A percentile compares a stretch with the other conserved stretches of the same genome.
Evolutionary conservation across 257 asterid species (phyloP).

Genomic region (Asclepias syriaca): DNA sequence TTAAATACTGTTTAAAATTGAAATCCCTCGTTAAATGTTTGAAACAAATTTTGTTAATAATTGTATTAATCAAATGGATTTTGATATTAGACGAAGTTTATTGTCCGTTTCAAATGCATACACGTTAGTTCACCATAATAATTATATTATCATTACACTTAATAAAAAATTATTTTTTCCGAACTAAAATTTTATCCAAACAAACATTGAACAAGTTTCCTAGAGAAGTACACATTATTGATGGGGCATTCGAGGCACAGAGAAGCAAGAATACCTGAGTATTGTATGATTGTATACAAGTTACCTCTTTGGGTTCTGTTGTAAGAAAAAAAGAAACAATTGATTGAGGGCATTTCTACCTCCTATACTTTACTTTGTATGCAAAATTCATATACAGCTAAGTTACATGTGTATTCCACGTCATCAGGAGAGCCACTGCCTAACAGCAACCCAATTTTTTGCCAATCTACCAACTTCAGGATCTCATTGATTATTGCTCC

Average conservation of each 20-base stretch:
- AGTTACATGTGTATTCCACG: not conserved
- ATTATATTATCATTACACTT: no score
- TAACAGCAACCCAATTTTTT: not conserved
- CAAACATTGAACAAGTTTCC: no score
- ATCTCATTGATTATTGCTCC: not conserved
- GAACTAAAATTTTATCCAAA: no score
- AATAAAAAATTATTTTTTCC: no score
- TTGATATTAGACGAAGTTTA: no score
- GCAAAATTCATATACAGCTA: conserved; percentile 8
- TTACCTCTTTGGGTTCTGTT: not conserved
- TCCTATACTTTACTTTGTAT: not conserved
- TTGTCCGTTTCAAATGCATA: no score
- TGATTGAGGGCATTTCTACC: not conserved
- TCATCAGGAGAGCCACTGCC: not conserved
- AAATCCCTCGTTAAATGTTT: no score
- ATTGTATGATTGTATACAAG: not conserved
- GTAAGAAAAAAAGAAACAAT: not conserved
- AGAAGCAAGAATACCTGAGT: not conserved
- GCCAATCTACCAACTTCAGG: not conserved
- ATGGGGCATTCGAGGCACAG: not conserved
- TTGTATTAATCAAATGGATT: no score
- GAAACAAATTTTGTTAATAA: no score
- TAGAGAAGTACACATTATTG: not conserved
- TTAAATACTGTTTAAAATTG: no score
- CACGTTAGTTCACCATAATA: no score